Evolutionary conservation across 108 stramenopile genomes (phyloP), one percentile per base, ranked within the genome.

Genomic region (Cyclotella choctawhatcheeana): DNA sequence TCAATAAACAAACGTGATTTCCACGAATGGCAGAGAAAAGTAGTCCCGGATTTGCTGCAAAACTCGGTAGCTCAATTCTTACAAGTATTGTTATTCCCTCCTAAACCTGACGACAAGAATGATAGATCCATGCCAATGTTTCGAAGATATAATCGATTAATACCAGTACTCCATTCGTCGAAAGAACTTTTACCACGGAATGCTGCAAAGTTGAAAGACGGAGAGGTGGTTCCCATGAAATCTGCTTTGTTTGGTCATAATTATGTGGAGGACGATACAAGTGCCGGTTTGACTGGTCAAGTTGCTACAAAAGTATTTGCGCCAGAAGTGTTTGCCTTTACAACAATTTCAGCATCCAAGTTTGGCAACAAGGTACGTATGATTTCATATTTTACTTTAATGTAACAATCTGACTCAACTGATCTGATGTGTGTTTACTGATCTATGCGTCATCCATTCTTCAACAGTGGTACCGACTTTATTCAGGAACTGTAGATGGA

Each of bases 401-500:
- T n/a, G n/a, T n/a, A n/a, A n/a, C n/a, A n/a, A n/a, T n/a, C n/a
- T n/a, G n/a, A 33, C 31, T 33, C 44, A 35, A 1, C 34, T 21
- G 21, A 12, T 14, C n/a, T 12, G 12, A 31, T 52, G n/a, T 22
- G 22, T 21, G 20, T 5, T 22, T 2, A 50, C 40, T 65, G 17
- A 12, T 26, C 26, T 52, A 14, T 17, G 8, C 1, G 20, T 22
- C 52, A 17, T 32, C 34, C 6, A 52, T 5, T 33, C 32, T 24
- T 34, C 31, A 18, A 53, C 56, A 72, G 83, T 95, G 84, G 78
- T 84, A 89, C 72, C 83, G 89, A 37, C 50, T 95, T 59, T 95
- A 88, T 59, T 88, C 88, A 10, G 89, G 89, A 34, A 80, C 79
- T 13, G 73, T 72, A 8, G 91, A 95, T 70, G 93, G 93, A 27